Conservation (phyloP, 1,284 basidiomycete species). For the Sphagnurus paluster region DNA sequence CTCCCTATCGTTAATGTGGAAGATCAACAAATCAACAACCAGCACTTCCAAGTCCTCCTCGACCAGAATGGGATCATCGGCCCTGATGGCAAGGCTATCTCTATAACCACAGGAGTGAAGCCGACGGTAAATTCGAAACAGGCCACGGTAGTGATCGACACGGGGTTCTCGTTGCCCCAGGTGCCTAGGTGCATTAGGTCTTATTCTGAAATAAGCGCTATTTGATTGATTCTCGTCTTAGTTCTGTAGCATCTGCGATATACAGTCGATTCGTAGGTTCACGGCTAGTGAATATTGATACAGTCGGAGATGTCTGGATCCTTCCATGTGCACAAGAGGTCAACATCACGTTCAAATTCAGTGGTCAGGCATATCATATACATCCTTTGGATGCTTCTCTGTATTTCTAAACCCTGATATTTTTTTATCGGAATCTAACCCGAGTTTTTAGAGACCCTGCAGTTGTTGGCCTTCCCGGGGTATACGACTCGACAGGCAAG, state of each 20-base stretch:
- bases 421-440: neutral
- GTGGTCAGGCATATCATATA: constrained; percentile 51
- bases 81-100: constrained; percentile 46
- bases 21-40: constrained; percentile 32
- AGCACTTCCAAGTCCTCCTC: constrained; percentile 54
- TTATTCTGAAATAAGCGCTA: neutral
- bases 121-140: constrained; percentile 41
- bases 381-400: constrained; percentile 62
- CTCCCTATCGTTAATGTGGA: constrained; percentile 39
- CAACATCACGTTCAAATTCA: constrained; percentile 62
- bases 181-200: constrained; percentile 46
- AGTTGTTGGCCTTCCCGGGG: constrained; percentile 28
- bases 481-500: constrained; percentile 34
- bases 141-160: constrained; percentile 62
- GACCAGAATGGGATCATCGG: constrained; percentile 53
- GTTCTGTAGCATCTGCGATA: constrained; percentile 53
- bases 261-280: constrained; percentile 54
- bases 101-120: constrained; percentile 43
- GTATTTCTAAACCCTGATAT: constrained; percentile 12
- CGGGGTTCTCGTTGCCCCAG: constrained; percentile 69
- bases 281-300: constrained; percentile 42
- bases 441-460: constrained; percentile 29
- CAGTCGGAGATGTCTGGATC: constrained; percentile 51
- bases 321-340: constrained; percentile 61
- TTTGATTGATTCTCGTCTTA: constrained; percentile 22